Percentiles rank a stretch among this genome's conserved stretches.
These are phyloP conservation scores for Fusarium odoratissimum DNA, from an alignment of 2,329 filamentous ascomycete species.

Conservation along the genomic window DNA sequence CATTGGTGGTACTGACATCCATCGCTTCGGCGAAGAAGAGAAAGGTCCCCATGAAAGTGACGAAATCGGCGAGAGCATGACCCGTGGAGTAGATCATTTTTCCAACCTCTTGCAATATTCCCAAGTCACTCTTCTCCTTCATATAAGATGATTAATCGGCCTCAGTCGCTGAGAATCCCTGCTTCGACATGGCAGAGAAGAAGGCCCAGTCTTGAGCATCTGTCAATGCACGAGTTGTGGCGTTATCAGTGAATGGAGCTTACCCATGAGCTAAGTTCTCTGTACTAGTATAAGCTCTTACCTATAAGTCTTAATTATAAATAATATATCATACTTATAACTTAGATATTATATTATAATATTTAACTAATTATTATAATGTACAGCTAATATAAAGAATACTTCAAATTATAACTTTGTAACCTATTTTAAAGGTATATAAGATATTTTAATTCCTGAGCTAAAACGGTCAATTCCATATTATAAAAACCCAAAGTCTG, in stretches of 20 bases:
- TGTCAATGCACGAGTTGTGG: background rate
- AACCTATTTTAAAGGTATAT: no score
- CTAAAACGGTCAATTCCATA: no score
- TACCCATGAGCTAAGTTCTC: background rate
- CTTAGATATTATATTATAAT: no score
- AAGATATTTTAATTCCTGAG: no score
- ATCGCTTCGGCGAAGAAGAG: background rate
- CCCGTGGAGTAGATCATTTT: background rate
- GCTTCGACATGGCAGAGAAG: background rate
- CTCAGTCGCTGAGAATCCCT: fast-evolving
- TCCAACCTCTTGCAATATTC: background rate
- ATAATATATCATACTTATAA: no score
- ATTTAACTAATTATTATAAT: no score
- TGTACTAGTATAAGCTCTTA: no score
- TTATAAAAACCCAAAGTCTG: no score
- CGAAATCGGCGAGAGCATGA: background rate
- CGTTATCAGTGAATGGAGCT: background rate
- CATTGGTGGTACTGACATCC: background rate
- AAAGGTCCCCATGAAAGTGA: background rate
- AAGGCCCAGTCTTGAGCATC: background rate
- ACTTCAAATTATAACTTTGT: no score
- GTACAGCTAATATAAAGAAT: no score
- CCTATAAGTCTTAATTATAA: background rate
- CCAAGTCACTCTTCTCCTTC: no score
- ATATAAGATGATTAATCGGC: background rate